Conservation (phyloP, 1,284 basidiomycete species). For the Flammula alnicola region DNA sequence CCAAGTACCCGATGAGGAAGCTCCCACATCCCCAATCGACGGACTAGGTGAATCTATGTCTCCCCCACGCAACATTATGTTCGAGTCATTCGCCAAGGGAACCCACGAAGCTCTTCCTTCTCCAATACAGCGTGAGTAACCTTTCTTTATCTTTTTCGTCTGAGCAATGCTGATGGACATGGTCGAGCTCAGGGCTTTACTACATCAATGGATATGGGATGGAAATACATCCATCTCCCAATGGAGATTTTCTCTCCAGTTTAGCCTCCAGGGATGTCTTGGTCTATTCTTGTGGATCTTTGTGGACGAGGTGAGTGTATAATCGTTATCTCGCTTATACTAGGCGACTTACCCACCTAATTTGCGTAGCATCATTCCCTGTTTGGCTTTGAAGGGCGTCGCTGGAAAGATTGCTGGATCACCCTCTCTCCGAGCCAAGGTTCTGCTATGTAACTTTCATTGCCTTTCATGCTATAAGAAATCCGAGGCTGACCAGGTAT, state of each 20-base stretch:
- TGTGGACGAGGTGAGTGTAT: slow-evolving; percentile 82
- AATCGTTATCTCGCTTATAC: slow-evolving; percentile 4
- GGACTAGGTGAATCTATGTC: slow-evolving; percentile 55
- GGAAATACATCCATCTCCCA: slow-evolving; percentile 89
- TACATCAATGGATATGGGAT: slow-evolving; percentile 95
- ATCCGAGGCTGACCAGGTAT: slow-evolving; percentile 8
- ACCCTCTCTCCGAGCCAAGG: slow-evolving; percentile 73
- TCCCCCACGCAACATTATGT: slow-evolving; percentile 66
- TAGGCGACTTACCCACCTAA: slow-evolving; percentile 1
- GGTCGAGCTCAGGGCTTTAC: slow-evolving; percentile 62
- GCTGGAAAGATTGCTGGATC: slow-evolving; percentile 83
- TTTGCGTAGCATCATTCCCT: slow-evolving; percentile 79
- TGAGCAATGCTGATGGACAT: slow-evolving; percentile 8
- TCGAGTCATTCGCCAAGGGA: slow-evolving; percentile 58
- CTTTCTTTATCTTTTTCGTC: slow-evolving; percentile 12
- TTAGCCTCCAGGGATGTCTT: slow-evolving; percentile 72
- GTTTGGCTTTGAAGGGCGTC: slow-evolving; percentile 85
- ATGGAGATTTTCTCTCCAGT: slow-evolving; percentile 77
- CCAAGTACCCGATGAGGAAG: slow-evolving; percentile 38
- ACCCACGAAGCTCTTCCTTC: slow-evolving; percentile 66
- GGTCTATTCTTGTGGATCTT: slow-evolving; percentile 90
- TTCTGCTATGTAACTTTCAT: slow-evolving; percentile 73
- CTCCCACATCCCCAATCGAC: slow-evolving; percentile 50
- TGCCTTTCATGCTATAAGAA: slow-evolving; percentile 2
- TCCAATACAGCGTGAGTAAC: slow-evolving; percentile 65